A percentile compares a stretch with the other conserved stretches of the same genome.
phyloP scores from a whole-genome alignment of 176 grass and related monocot species.

The Zoysia pacifica region DNA sequence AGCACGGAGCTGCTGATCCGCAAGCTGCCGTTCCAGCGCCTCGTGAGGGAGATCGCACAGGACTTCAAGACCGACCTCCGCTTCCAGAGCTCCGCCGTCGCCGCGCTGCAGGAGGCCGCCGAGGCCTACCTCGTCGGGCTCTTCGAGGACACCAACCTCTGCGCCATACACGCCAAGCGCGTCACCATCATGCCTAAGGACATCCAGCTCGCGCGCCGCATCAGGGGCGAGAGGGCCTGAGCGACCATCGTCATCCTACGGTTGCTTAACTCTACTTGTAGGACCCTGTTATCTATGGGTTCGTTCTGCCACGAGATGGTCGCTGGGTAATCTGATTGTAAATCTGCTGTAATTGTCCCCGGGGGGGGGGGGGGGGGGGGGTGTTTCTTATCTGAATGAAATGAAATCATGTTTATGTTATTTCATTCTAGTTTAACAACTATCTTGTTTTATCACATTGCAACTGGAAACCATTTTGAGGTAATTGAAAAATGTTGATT shows the following conservation, averaged over 20 bases:
- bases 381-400: slow-evolving; percentile 7
- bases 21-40: slow-evolving; percentile 79
- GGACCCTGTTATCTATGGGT: background rate
- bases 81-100: slow-evolving; percentile 71
- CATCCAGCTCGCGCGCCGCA: slow-evolving; percentile 74
- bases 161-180: slow-evolving; percentile 81
- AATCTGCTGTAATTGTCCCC: slow-evolving; percentile 22
- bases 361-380: too few species aligned
- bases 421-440: too few species aligned
- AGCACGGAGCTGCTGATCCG: slow-evolving; percentile 87
- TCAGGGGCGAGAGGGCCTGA: slow-evolving; percentile 75
- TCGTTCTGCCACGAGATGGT: background rate
- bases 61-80: slow-evolving; percentile 84
- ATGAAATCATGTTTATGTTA: background rate
- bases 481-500: too few species aligned
- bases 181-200: slow-evolving; percentile 93
- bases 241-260: background rate
- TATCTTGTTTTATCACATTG: too few species aligned
- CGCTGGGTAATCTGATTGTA: background rate
- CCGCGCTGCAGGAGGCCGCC: slow-evolving; percentile 75
- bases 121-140: slow-evolving; percentile 78
- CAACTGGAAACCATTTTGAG: too few species aligned
- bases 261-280: background rate
- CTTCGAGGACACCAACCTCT: slow-evolving; percentile 90
- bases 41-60: slow-evolving; percentile 75